These are phyloP conservation scores for Chaetomiaceae sp. DNA, from an alignment of 2,329 filamentous ascomycete species.

Conservation along the genomic window DNA sequence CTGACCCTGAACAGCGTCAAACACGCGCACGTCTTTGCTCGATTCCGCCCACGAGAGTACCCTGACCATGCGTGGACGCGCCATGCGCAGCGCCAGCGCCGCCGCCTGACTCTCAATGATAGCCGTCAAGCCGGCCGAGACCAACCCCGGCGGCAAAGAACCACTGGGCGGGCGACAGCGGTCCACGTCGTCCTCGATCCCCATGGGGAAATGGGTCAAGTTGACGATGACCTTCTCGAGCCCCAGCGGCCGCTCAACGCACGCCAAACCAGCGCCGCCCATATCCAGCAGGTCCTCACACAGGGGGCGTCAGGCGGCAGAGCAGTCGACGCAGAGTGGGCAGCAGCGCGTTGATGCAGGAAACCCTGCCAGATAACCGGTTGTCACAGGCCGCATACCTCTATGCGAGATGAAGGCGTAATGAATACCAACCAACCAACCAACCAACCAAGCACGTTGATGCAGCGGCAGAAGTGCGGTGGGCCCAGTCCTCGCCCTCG, in stretches of 20 bases:
- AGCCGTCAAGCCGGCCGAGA: neutral
- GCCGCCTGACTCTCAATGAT: neutral
- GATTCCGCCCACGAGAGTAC: neutral
- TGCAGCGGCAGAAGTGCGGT: too few species aligned
- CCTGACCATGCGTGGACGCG: conserved; percentile 3
- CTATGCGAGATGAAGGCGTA: too few species aligned
- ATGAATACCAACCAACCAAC: too few species aligned
- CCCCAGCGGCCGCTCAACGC: neutral
- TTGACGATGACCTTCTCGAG: conserved; percentile 12
- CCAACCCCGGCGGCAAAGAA: too few species aligned
- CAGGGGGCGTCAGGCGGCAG: conserved; percentile 2
- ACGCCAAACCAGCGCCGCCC: neutral
- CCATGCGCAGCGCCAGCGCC: neutral
- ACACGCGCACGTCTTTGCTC: neutral
- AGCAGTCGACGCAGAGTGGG: conserved; percentile 1
- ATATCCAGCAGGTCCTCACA: neutral
- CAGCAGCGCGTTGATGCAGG: conserved; percentile 1
- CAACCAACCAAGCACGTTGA: too few species aligned
- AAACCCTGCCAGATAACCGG: neutral
- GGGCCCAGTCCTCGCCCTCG: too few species aligned
- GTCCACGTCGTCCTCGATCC: too few species aligned
- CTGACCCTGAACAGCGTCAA: neutral
- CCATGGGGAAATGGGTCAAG: neutral
- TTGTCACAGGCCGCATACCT: neutral
- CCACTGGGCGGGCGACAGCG: too few species aligned